These are phyloP conservation scores for Chaetothyriales sp. DNA, from an alignment of 2,329 filamentous ascomycete genomes.

Conservation along the genomic window DNA sequence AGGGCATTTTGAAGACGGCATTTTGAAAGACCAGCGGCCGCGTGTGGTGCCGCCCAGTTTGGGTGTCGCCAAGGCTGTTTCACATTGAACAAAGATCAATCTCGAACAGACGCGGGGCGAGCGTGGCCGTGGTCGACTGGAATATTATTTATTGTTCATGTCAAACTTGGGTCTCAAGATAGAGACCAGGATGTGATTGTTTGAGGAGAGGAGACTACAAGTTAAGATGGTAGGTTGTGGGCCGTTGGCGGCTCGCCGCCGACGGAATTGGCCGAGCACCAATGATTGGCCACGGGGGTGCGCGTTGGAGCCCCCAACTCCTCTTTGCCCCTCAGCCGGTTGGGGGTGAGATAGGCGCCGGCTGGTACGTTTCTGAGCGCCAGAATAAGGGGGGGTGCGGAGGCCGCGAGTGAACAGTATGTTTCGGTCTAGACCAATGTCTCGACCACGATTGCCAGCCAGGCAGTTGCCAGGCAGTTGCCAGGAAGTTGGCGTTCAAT, in stretches of 20 bases:
- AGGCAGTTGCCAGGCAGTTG: too few relatives aligned
- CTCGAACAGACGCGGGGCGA: background rate
- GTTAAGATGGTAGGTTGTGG: background rate
- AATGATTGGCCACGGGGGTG: background rate
- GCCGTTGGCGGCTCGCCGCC: background rate
- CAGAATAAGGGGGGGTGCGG: background rate
- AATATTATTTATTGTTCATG: background rate
- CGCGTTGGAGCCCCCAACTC: background rate
- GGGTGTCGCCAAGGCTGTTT: too few relatives aligned
- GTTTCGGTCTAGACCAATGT: background rate
- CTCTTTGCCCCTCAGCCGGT: too few relatives aligned
- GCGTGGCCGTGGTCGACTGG: too few relatives aligned
- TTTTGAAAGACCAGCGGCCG: background rate
- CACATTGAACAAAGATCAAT: background rate
- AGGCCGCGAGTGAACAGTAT: background rate
- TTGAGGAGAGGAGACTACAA: background rate
- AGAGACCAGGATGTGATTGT: background rate
- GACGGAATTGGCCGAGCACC: background rate
- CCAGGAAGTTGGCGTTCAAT: constrained; percentile 1
- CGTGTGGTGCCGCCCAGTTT: background rate
- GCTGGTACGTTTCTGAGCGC: background rate
- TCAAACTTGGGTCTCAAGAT: background rate
- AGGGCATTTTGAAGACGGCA: background rate
- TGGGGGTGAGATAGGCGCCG: background rate
- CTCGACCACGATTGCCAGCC: background rate